Percentiles rank a stretch among this genome's conserved stretches.
Evolutionary conservation across 768 basidiomycete species (phyloP).

Genomic region (Auriculariales sp.): DNA sequence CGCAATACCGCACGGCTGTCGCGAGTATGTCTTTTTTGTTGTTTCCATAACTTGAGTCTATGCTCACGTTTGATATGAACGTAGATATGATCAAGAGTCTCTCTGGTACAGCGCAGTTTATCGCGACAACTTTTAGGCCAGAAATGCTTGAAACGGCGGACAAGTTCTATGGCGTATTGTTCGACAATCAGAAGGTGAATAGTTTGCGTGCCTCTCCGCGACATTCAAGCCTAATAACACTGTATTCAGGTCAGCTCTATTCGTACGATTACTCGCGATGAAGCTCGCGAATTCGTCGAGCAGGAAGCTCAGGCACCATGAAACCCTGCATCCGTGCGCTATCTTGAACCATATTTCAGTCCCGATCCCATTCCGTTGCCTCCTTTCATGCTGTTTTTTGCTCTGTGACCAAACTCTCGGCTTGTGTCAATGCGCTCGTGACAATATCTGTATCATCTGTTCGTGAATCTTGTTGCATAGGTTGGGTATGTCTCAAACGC

Average conservation of each 20-base stretch:
- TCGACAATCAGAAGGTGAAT: conserved; percentile 93
- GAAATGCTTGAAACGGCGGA: conserved; percentile 95
- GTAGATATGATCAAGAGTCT: conserved; percentile 89
- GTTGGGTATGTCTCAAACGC: too few relatives aligned
- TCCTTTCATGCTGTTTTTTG: too few relatives aligned
- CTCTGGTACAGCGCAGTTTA: conserved; percentile 80
- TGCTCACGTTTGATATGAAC: not conserved
- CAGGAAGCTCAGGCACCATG: conserved; percentile 11
- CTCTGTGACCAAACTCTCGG: too few relatives aligned
- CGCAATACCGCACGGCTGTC: conserved; percentile 94
- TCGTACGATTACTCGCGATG: conserved; percentile 70
- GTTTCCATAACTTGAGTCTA: not conserved
- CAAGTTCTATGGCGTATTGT: conserved; percentile 93
- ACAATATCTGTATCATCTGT: too few relatives aligned
- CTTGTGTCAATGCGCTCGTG: too few relatives aligned
- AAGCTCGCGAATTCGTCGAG: conserved; percentile 91
- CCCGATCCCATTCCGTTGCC: too few relatives aligned
- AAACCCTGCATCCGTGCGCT: too few relatives aligned
- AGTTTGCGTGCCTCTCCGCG: too few relatives aligned
- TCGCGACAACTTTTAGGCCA: conserved; percentile 94
- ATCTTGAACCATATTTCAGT: too few relatives aligned
- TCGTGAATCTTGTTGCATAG: too few relatives aligned
- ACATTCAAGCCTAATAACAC: too few relatives aligned
- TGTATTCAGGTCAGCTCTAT: conserved; percentile 84
- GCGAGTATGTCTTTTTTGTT: conserved; percentile 46